These are phyloP conservation scores for Lanzia echinophila DNA, from an alignment of 2,329 filamentous ascomycete genomes.

Conservation along the genomic window DNA sequence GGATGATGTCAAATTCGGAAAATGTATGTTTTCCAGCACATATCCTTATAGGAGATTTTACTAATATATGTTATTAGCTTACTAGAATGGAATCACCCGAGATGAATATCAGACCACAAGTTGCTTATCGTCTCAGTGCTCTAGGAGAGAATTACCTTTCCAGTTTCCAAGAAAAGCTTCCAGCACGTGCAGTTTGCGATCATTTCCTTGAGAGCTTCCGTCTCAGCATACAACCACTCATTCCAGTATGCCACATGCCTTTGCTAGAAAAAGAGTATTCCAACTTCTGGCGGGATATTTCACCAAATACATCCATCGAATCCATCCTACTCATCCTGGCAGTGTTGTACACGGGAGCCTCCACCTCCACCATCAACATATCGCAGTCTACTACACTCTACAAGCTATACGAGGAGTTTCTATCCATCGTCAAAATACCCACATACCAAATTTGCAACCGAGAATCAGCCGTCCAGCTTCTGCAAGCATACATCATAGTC, in stretches of 20 bases:
- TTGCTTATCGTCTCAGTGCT: background rate
- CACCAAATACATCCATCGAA: conserved; percentile 3
- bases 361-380: background rate
- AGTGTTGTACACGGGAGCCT: conserved; percentile 6
- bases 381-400: background rate
- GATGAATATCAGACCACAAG: background rate
- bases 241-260: background rate
- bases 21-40: background rate
- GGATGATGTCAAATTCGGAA: background rate
- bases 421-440: conserved; percentile 1
- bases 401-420: background rate
- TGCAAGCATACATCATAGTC: conserved; percentile 11
- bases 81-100: background rate
- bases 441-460: conserved; percentile 1
- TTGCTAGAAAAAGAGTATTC: background rate
- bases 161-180: background rate
- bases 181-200: background rate
- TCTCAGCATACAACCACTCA: background rate
- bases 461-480: background rate
- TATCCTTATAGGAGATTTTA: no score
- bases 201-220: conserved; percentile 7
- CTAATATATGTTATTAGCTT: background rate
- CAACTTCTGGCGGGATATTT: conserved; percentile 3
- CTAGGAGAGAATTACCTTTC: background rate
- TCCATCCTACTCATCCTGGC: conserved; percentile 1